These are phyloP conservation scores for Paramecium tetraurelia DNA, from an alignment of 73 alveolate species.

Conservation along the genomic window DNA sequence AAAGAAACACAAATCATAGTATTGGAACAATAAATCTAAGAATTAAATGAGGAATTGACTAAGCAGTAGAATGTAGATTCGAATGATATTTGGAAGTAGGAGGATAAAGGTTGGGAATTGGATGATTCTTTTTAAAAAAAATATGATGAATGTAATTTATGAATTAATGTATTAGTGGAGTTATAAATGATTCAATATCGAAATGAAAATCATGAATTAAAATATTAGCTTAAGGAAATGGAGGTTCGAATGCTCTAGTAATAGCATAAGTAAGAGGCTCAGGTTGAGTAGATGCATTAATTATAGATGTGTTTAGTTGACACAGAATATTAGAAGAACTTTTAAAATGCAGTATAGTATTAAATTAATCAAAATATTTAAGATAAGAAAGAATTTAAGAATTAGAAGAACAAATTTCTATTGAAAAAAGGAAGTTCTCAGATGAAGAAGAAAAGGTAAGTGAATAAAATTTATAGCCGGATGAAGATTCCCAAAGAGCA, in stretches of 20 bases:
- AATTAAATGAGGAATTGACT: neutral
- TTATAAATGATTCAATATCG: neutral
- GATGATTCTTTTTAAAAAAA: neutral
- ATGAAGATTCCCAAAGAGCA: slow-evolving; percentile 12
- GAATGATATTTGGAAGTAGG: neutral
- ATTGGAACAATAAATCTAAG: neutral
- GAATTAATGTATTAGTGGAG: neutral
- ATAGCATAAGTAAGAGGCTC: neutral
- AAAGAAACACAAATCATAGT: neutral
- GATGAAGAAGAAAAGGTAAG: slow-evolving; percentile 10
- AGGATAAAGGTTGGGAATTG: neutral
- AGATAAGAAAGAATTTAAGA: slow-evolving; percentile 7
- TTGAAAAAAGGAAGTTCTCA: neutral
- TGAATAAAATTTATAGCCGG: neutral
- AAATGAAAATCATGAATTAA: neutral
- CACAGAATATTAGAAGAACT: neutral
- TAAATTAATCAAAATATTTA: neutral
- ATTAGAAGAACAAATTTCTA: neutral
- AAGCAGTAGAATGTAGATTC: neutral
- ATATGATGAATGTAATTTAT: slow-evolving; percentile 1
- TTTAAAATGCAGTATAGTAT: neutral
- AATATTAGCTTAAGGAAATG: neutral
- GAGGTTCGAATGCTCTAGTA: neutral
- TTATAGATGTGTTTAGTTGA: slow-evolving; percentile 8
- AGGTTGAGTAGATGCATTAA: neutral